Percentiles rank a stretch among this genome's conserved stretches.
Conservation (phyloP, 345 rosid species). For the Hibiscus syriacus region DNA sequence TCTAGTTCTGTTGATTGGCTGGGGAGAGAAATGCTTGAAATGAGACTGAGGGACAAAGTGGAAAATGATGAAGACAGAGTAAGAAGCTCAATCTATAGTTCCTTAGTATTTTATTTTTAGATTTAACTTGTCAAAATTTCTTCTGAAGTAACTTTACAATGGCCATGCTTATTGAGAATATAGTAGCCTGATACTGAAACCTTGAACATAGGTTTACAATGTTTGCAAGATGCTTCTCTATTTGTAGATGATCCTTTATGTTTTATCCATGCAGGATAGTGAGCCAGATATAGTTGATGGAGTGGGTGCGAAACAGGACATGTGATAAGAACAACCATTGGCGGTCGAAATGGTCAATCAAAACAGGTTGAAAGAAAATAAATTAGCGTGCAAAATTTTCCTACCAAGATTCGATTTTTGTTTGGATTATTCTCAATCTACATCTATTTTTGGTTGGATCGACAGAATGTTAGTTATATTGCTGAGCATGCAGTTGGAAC, state of each 20-base stretch:
- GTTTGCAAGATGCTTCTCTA: background rate
- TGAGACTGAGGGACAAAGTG: constrained; percentile 77
- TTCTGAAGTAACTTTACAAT: background rate
- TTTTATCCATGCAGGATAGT: constrained; percentile 65
- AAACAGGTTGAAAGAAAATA: constrained; percentile 48
- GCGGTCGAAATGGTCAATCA: constrained; percentile 87
- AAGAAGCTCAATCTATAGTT: constrained; percentile 19
- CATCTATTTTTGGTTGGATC: constrained; percentile 15
- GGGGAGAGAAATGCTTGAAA: constrained; percentile 89
- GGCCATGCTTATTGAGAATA: too few species aligned
- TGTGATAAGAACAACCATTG: constrained; percentile 78
- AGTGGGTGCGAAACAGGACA: constrained; percentile 91
- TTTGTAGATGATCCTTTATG: background rate
- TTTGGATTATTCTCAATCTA: constrained; percentile 2
- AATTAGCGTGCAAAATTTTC: background rate
- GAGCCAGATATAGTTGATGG: constrained; percentile 83
- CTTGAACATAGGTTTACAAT: background rate
- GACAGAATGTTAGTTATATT: constrained; percentile 74
- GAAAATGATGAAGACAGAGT: constrained; percentile 85
- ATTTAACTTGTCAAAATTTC: background rate
- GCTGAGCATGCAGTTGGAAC: constrained; percentile 95
- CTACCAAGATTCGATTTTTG: background rate
- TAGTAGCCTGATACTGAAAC: too few species aligned
- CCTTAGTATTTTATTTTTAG: background rate
- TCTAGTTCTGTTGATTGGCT: constrained; percentile 97